Evolutionary conservation across 768 basidiomycete species (phyloP).

Genomic region (Hericium coralloides): DNA sequence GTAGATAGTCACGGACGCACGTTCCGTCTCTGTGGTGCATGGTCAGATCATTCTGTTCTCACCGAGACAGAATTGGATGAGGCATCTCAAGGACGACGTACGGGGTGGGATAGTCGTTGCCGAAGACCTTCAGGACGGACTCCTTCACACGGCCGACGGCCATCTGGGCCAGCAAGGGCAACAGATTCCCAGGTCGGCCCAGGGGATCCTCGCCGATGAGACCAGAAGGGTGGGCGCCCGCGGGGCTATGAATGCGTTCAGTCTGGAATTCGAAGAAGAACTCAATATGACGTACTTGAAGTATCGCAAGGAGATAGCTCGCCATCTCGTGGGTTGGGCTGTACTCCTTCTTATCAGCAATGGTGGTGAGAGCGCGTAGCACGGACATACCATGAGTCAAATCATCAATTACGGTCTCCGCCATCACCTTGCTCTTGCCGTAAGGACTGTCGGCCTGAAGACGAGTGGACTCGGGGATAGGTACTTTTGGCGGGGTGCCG

Average conservation of each 20-base stretch:
- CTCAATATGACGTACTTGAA: conserved; percentile 68
- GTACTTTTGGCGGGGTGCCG: conserved; percentile 84
- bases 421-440: conserved; percentile 94
- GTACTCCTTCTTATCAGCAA: not conserved
- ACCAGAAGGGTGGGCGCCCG: conserved; percentile 96
- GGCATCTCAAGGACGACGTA: conserved; percentile 21
- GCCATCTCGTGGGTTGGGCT: conserved; percentile 69
- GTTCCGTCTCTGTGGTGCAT: conserved; percentile 71
- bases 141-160: conserved; percentile 82
- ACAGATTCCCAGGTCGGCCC: conserved; percentile 88
- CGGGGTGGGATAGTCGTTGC: conserved; percentile 95
- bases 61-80: not conserved
- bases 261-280: not conserved
- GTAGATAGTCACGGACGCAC: conserved; percentile 93
- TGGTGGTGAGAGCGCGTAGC: not conserved
- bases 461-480: conserved; percentile 88
- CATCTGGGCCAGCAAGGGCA: conserved; percentile 92
- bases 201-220: conserved; percentile 93
- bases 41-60: not conserved
- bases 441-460: conserved; percentile 88
- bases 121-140: conserved; percentile 63
- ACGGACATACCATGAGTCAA: conserved; percentile 62
- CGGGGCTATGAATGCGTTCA: conserved; percentile 50
- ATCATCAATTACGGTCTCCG: conserved; percentile 84
- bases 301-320: conserved; percentile 83